Evolutionary conservation across 2,329 filamentous ascomycete species (phyloP), one percentile per base, ranked within the genome.

Genomic region (Pyrenochaeta sp.): DNA sequence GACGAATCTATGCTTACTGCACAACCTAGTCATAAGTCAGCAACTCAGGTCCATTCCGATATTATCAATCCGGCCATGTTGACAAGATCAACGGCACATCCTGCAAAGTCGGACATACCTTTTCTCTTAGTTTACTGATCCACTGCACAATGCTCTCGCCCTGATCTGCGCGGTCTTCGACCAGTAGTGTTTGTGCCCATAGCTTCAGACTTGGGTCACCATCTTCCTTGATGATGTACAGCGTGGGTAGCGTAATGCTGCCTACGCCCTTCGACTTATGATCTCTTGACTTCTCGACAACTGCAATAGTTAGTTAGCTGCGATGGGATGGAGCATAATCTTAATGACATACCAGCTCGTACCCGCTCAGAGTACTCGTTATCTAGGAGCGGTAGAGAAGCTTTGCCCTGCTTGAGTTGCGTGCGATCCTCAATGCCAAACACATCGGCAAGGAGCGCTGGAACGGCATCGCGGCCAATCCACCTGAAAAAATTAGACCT

Each of bases 291-390:
- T 99, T 99, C 67, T 93, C 89, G 51, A 97, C 80, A 9, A 99
- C 92, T 6, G 90, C 90, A 45, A 39, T 45, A 20, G 36, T 64
- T 35, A 62, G 54, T 23, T 29, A 9, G 2, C 39, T 17, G n/a
- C 12, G 3, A 12, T 10, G n/a, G 9, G 11, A 30, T 50, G 2
- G 17, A 18, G n/a, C 10, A 11, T 11, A 7, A 15, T 20, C 1
- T 11, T 7, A 7, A 41, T 30, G 4, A 45, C 61, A 59, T 36
- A 64, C 61, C 61, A 23, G 66, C 66, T 56, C 95, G 87, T 31
- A 99, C 89, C 21, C 94, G 87, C 81, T 98, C 94, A 77, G 92
- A 98, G 83, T 98, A 97, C 75, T 99, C 95, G 65, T 92, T 94
- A 66, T 98, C 95, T 33, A 98, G 80, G 64, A 96, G 88, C 0